These are phyloP conservation scores for Corylus americana DNA, from an alignment of 306 rosid species.

Conservation along the genomic window DNA sequence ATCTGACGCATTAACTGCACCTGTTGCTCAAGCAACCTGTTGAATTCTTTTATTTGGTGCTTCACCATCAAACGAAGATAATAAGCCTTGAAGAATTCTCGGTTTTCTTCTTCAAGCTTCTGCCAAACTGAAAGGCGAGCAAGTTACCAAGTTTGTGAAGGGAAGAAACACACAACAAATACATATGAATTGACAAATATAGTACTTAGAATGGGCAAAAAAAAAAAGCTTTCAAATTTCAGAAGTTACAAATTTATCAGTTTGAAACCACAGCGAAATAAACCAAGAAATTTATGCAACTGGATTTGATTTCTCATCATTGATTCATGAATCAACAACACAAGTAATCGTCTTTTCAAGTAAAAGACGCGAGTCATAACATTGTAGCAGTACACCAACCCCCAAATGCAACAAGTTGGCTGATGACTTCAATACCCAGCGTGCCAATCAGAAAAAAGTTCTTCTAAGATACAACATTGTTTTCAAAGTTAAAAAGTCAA, in stretches of 20 bases:
- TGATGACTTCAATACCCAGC: background rate
- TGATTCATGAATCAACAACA: background rate
- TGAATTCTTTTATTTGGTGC: constrained; percentile 81
- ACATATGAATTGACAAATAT: background rate
- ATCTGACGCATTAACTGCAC: constrained; percentile 60
- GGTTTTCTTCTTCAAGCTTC: constrained; percentile 92
- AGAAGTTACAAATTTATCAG: background rate
- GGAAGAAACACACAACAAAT: constrained; percentile 9
- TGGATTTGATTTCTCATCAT: background rate
- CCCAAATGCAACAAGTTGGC: background rate
- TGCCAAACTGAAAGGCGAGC: constrained; percentile 77
- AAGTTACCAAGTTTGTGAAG: constrained; percentile 11
- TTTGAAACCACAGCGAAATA: background rate
- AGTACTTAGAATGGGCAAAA: background rate
- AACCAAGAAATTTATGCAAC: background rate
- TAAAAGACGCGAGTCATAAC: background rate
- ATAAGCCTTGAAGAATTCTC: constrained; percentile 84
- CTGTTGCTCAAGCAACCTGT: constrained; percentile 82
- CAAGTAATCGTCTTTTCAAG: background rate
- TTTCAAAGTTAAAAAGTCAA: background rate
- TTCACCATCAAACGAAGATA: constrained; percentile 77
- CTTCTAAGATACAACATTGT: background rate
- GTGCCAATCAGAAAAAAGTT: background rate
- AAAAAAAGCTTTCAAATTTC: background rate
- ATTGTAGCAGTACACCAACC: background rate